Evolutionary conservation across 179 eudicot species (phyloP), one percentile per base, ranked within the genome.

Genomic region (Silene vulgaris): DNA sequence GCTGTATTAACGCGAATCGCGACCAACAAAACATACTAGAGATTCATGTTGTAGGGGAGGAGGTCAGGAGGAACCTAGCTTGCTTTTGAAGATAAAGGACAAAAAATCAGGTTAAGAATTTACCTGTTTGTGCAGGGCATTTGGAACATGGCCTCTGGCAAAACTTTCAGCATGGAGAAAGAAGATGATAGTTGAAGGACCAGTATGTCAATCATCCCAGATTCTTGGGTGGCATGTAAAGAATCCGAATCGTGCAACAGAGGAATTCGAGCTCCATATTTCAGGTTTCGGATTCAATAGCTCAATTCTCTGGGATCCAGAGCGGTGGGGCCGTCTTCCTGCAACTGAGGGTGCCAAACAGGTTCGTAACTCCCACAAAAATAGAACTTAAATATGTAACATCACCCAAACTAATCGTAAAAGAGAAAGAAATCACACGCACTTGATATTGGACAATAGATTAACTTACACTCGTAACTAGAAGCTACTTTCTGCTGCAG

Each of bases 221-320:
- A 92, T 92, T 16, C 75, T 89, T 16, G 97, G 99, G 48, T 92
- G 97, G 97, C 94, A 92, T 78, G 71, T 92, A 83, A 90, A 79
- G 75, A 87, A 74, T 32, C 65, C 28, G 73, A 85, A 79, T 56
- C 77, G 84, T 59, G 68, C 68, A 48, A 80, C 88, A 32, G 74
- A 62, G 75, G 75, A 73, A 72, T 79, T 57, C 6, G 83, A 82
- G 1, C 82, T 92, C 73, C 96, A 88, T 37, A 88, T 92, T 69
- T 95, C 99, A 11, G 80, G 92, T 75, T 89, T 92, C 72, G 97
- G 91, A n/a, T 95, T 95, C 85, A 95, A 92, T 66, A 95, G 97
- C 79, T 95, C 99, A 2, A 89, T 95, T 72, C 93, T 95, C 0
- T 95, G 99, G 98, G 98, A 94, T 78, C 98, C 98, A 1, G 98